Evolutionary conservation across 2,329 filamentous ascomycete genomes (phyloP).

Genomic region (Scopulariopsis brevicaulis): DNA sequence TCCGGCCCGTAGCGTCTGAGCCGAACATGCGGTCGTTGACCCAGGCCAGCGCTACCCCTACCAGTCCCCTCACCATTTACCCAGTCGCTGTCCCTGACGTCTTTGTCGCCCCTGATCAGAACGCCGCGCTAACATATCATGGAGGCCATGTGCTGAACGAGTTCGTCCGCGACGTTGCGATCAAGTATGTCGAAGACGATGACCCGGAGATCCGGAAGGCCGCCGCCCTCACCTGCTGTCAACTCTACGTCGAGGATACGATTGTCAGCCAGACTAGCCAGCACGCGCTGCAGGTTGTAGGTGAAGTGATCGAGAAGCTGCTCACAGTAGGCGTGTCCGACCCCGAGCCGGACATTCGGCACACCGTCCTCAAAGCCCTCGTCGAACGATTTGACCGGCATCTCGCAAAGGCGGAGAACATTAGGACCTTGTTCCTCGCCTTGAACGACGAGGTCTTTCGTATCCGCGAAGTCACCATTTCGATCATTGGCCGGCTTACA

Average conservation of each 20-base stretch:
- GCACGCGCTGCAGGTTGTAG: slow-evolving; percentile 92
- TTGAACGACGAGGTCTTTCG: slow-evolving; percentile 90
- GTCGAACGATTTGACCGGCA: slow-evolving; percentile 93
- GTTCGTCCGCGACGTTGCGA: slow-evolving; percentile 95
- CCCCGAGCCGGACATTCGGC: slow-evolving; percentile 75
- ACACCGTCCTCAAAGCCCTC: slow-evolving; percentile 77
- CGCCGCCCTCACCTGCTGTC: slow-evolving; percentile 91
- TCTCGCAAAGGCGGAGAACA: slow-evolving; percentile 94
- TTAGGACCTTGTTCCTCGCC: slow-evolving; percentile 87
- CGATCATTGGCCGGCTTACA: slow-evolving; percentile 89
- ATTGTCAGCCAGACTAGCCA: slow-evolving; percentile 97
- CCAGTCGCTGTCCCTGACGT: neutral
- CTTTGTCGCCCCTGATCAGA: neutral
- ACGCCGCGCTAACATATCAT: slow-evolving; percentile 3
- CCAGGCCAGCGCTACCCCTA: neutral
- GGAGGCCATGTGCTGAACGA: slow-evolving; percentile 83
- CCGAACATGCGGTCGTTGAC: neutral
- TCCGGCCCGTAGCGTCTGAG: neutral
- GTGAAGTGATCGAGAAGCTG: slow-evolving; percentile 94
- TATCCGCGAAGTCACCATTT: slow-evolving; percentile 88
- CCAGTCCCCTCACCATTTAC: neutral
- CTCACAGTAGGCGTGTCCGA: slow-evolving; percentile 92
- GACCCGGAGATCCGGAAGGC: slow-evolving; percentile 89
- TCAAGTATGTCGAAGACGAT: slow-evolving; percentile 95
- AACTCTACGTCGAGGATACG: slow-evolving; percentile 91